Base-by-base conservation (phyloP, 1,284 basidiomycete genomes). In the Moniliophthora roreri region DNA sequence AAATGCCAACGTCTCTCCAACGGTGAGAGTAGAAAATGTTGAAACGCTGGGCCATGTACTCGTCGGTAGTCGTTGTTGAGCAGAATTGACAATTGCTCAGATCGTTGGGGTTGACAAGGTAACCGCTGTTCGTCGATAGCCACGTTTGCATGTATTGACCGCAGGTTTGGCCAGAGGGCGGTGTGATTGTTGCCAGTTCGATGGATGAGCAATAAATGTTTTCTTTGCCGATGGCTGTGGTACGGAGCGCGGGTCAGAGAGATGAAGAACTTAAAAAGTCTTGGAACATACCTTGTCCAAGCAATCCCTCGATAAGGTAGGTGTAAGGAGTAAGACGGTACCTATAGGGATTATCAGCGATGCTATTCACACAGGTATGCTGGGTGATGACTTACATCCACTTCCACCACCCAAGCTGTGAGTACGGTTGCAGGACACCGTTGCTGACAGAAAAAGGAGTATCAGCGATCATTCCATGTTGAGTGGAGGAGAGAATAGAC, bases 251-350 rank as follows among this genome's bases (percentile, higher is more conserved):
- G n/a, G 0, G 46, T 11, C 46, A 50, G 18, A 42, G 38, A 6
- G 42, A 15, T 20, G 53, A 13, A 41, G 20, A 10, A 38, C n/a
- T n/a, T n/a, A n/a, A n/a, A n/a, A n/a, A n/a, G n/a, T n/a, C n/a
- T 16, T 49, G 20, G 24, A 38, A 16, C 60, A 32, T 44, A 78
- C 78, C 71, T 68, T 82, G 75, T 2, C 78, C 78, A 23, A 82
- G 62, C 32, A 85, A 62, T 24, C 77, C 83, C 62, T 86, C 84
- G 53, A 84, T 69, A 35, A 87, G 68, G 62, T 87, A 89, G 0
- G 89, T 90, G 71, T 85, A 92, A 0, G 92, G 92, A 2, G 88
- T 90, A 13, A 89, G 64, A 41, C 77, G 80, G 65, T 93, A 90
- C n/a, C n/a, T n/a, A n/a, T n/a, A n/a, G n/a, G n/a, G n/a, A n/a